A percentile compares a stretch with the other conserved stretches of the same genome.
phyloP scores from a whole-genome alignment of 768 basidiomycete species.

The Paxillus rubicundulus region DNA sequence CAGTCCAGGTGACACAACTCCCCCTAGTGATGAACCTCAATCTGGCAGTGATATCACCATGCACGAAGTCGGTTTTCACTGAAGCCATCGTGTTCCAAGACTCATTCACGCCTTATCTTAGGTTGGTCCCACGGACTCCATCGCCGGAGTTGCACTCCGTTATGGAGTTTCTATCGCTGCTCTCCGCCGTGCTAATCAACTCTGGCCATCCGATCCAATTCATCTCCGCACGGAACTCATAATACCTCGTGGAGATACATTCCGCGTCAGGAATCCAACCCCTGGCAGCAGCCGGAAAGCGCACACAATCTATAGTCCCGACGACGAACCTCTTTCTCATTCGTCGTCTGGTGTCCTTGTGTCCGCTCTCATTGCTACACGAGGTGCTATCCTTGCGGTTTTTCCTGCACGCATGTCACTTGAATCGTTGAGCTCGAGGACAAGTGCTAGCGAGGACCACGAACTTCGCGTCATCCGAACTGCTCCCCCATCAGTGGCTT shows the following conservation, averaged over 20 bases:
- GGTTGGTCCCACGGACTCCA: constrained; percentile 74
- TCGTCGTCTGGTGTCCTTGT: constrained; percentile 7
- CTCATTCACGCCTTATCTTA: constrained; percentile 25
- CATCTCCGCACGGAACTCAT: constrained; percentile 81
- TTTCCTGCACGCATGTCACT: constrained; percentile 30
- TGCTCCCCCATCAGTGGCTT: neutral
- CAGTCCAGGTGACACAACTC: neutral
- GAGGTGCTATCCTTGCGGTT: constrained; percentile 21
- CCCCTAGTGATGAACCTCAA: neutral
- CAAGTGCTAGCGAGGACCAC: constrained; percentile 28
- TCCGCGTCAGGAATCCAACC: constrained; percentile 5
- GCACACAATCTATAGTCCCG: neutral
- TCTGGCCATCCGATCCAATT: constrained; percentile 92
- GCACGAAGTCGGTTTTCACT: constrained; percentile 18
- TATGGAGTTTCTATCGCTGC: constrained; percentile 85
- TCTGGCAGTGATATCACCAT: constrained; percentile 1
- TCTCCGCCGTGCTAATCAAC: constrained; percentile 82
- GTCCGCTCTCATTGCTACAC: constrained; percentile 20
- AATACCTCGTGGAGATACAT: constrained; percentile 49
- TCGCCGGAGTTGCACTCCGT: constrained; percentile 84
- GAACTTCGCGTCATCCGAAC: constrained; percentile 22
- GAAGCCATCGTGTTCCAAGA: neutral
- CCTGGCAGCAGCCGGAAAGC: neutral
- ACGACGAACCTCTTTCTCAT: neutral
- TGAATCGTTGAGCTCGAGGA: constrained; percentile 29